Conservation (phyloP, 306 rosid species). For the Psophocarpus tetragonolobus region DNA sequence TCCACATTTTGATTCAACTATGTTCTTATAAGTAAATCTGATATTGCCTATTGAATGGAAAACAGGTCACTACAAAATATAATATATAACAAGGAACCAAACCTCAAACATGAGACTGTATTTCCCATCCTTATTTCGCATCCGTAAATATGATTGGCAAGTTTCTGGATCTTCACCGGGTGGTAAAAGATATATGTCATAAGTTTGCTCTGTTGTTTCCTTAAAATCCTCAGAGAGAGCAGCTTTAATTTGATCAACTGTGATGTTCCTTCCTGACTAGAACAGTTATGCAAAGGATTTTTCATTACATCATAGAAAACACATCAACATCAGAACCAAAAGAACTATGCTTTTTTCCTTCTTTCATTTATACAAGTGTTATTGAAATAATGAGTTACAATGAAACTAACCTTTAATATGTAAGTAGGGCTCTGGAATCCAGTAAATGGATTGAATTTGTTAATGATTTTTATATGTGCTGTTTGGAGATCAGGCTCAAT, state of each 20-base stretch:
- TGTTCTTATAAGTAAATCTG: slow-evolving; percentile 6
- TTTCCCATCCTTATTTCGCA: slow-evolving; percentile 99
- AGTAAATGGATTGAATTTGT: slow-evolving; percentile 95
- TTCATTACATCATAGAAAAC: slow-evolving; percentile 9
- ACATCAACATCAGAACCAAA: slow-evolving; percentile 28
- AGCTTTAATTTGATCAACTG: slow-evolving; percentile 71
- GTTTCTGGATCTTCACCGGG: slow-evolving; percentile 99
- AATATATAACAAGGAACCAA: slow-evolving; percentile 28
- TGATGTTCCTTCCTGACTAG: slow-evolving; percentile 79
- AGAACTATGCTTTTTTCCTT: neutral
- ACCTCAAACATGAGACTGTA: slow-evolving; percentile 99
- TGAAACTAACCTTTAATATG: slow-evolving; percentile 73
- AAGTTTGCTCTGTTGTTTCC: slow-evolving; percentile 82
- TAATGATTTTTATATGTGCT: slow-evolving; percentile 88
- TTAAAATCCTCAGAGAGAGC: slow-evolving; percentile 67
- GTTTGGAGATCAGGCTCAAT: slow-evolving; percentile 98
- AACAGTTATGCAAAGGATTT: slow-evolving; percentile 35
- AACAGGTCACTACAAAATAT: slow-evolving; percentile 17
- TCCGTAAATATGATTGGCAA: slow-evolving; percentile 96
- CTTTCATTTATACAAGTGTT: neutral
- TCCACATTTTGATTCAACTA: neutral
- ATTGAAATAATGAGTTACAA: slow-evolving; percentile 3
- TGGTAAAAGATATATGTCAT: slow-evolving; percentile 96
- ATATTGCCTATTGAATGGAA: slow-evolving; percentile 1
- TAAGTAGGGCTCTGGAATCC: slow-evolving; percentile 97